Evolutionary conservation across 225 moss, liverwort and hornwort genomes (phyloP).

Genomic region (Pseudisothecium myosuroides): DNA sequence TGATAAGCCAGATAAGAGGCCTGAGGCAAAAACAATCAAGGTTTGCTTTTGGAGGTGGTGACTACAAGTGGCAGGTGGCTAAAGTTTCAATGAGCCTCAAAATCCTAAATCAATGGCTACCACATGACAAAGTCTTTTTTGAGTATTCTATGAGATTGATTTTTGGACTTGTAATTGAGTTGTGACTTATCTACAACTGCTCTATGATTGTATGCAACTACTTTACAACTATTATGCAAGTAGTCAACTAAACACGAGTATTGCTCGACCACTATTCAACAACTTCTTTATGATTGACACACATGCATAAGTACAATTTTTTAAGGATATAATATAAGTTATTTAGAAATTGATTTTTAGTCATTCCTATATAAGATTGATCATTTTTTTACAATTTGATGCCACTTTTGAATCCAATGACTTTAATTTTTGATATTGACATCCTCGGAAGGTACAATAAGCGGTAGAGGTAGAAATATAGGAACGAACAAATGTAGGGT

Average conservation of each 20-base stretch:
- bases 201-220: neutral
- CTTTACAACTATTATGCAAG: neutral
- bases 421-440: neutral
- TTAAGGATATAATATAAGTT: neutral
- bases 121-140: neutral
- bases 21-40: neutral
- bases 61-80: fast-evolving
- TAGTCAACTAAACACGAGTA: neutral
- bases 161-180: too few relatives aligned
- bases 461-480: too few relatives aligned
- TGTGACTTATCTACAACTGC: too few relatives aligned
- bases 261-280: neutral
- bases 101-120: fast-evolving
- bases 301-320: neutral
- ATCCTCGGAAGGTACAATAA: too few relatives aligned
- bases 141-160: neutral
- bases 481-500: too few relatives aligned
- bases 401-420: neutral
- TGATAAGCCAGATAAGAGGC: too few relatives aligned
- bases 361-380: neutral
- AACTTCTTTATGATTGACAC: neutral
- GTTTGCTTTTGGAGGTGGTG: fast-evolving
- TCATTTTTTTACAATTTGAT: neutral
- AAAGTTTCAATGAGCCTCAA: neutral
- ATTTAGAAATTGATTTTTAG: neutral